Evolutionary conservation across 352 stramenopile genomes (phyloP), one percentile per base, ranked within the genome.

Genomic region (Phytophthora quininea): DNA sequence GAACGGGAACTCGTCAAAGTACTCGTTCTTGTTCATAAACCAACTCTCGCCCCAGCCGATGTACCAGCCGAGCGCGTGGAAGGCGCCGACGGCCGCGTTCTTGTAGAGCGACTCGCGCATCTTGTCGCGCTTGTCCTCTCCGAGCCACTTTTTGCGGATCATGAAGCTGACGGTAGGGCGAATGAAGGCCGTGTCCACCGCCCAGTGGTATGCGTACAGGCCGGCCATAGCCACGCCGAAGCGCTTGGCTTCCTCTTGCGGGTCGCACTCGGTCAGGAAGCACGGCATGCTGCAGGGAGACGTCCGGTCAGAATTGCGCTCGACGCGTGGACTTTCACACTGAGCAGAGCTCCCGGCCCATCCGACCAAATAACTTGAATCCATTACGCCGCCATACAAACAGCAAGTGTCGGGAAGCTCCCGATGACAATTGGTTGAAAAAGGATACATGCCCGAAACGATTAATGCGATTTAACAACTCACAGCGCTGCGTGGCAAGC

Each of bases 101-200:
- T 93, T 93, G 76, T 87, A 93, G 29, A 92, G 67, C 43, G 83
- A 92, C 76, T 93, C 86, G 70, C 86, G 86, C 77, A 91, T 89
- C 74, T 93, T 93, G 76, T 92, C 86, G 61, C 69, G 58, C 73
- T 92, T 92, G 54, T 91, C 82, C 54, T 79, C 64, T 43, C 62
- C 62, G 37, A 92, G 64, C 64, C 70, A 78, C 49, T 70, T 50
- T 48, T 74, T 68, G 58, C 60, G 61, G 33, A 91, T 52, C 55
- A 84, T 74, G 45, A 67, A 79, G 57, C 72, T 67, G 50, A 79
- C 80, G 15, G 79, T 43, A 4, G 86, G 84, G 48, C 71, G 73
- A 68, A 93, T 91, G 30, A 89, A 58, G n/a, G 77, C 8, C 68
- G 64, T 79, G 70, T 92, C 86, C 67, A 85, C 82, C 15, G 90